Percentiles rank a stretch among this genome's conserved stretches.
Evolutionary conservation across 495 filamentous ascomycete genomes (phyloP).

Genomic region (Niebla homalea): DNA sequence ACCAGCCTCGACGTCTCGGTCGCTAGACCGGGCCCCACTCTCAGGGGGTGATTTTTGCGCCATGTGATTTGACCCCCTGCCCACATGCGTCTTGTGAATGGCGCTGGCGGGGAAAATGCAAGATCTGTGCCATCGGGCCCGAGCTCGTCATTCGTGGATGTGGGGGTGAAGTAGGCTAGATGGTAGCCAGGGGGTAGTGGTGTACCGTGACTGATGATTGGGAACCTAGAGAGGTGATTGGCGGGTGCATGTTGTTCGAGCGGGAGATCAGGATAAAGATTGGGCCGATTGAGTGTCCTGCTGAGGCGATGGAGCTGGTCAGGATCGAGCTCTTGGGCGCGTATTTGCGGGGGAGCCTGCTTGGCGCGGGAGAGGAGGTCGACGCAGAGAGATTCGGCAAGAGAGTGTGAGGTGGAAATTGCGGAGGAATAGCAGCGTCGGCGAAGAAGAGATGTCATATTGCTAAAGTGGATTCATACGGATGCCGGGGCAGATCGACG

Average conservation of each 20-base stretch:
- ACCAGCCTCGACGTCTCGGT: conserved; percentile 44
- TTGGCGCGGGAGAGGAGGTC: not conserved
- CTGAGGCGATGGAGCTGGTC: conserved; percentile 45
- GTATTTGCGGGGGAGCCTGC: conserved; percentile 21
- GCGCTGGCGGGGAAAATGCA: conserved; percentile 48
- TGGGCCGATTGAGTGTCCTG: conserved; percentile 37
- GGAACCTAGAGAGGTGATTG: not conserved
- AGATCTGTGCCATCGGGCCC: conserved; percentile 60
- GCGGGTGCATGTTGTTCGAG: conserved; percentile 23
- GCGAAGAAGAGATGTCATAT: too few species aligned
- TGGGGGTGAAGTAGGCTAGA: conserved; percentile 57
- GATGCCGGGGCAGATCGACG: too few species aligned
- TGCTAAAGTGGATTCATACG: too few species aligned
- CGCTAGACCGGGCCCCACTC: conserved; percentile 37
- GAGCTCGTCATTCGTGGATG: conserved; percentile 38
- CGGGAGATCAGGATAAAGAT: conserved; percentile 22
- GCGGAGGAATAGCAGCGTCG: too few species aligned
- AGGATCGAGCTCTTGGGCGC: conserved; percentile 39
- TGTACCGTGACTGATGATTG: conserved; percentile 19
- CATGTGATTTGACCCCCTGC: conserved; percentile 43
- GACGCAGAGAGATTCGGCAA: too few species aligned
- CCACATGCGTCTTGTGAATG: conserved; percentile 67
- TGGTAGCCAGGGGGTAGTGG: conserved; percentile 55
- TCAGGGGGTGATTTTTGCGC: conserved; percentile 26
- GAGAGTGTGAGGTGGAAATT: too few species aligned